Base-by-base conservation (phyloP, 805 yeast species). In the Saccharomycopsis oosterbeekiorum region DNA sequence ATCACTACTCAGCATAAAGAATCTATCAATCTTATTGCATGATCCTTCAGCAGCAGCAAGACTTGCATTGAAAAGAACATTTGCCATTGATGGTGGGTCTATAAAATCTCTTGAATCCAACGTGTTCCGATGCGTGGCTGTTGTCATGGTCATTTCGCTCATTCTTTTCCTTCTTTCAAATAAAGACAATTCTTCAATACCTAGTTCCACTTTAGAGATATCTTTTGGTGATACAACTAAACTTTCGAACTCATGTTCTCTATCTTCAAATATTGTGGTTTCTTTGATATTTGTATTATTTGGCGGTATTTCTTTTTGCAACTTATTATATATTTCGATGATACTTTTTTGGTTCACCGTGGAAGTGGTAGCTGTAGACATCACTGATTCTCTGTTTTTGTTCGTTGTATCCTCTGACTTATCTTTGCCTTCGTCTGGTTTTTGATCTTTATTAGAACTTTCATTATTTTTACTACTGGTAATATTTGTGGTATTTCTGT, bases 221-320 rank as follows among this genome's bases (percentile, higher is more conserved):
- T 63, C 65, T 19, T 59, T 61, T 2, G 65, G 62, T 14, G 65
- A 59, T 5, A 63, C 65, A 53, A 61, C 60, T 12, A 64, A 57
- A 51, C 64, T 61, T 17, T 57, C 43, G 41, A 63, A 61, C 36
- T 47, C 40, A 29, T n/a, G 26, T 55, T 53, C 53, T 15, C 21
- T 47, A 47, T 47, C 21, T 24, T 47, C 53, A 10, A 47, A 47
- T 9, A 47, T 47, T 17, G 53, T 47, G 3, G 53, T 47, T 5
- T 24, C 21, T 14, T 47, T 47, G 53, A 47, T 47, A 21, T 47
- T 47, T 10, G 53, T 10, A 14, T 47, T 47, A 47, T 47, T 24
- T 9, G n/a, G n/a, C 8, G 65, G 64, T n/a, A 56, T 62, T 14
- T 55, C 24, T 26, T 63, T 15, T 19, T 59, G 62, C 36, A 56